phyloP scores from a whole-genome alignment of 2,329 filamentous ascomycete genomes.

The Exserohilum turcica region DNA sequence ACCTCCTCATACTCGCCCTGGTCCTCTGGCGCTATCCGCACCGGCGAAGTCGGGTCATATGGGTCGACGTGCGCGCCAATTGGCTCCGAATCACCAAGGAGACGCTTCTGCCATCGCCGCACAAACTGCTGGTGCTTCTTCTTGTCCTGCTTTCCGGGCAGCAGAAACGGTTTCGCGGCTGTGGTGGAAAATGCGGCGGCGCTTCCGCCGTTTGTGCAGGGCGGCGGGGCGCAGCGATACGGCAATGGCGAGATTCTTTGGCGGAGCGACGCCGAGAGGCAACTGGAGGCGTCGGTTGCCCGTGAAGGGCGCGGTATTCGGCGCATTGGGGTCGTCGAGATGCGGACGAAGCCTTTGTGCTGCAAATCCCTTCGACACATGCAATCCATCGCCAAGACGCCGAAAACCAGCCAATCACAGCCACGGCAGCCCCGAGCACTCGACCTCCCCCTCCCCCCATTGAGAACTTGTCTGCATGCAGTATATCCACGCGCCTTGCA shows the following conservation, averaged over 20 bases:
- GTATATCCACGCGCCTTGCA: too few species aligned
- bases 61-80: constrained; percentile 47
- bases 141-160: constrained; percentile 40
- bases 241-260: constrained; percentile 22
- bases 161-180: constrained; percentile 28
- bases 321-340: constrained; percentile 41
- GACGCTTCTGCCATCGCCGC: constrained; percentile 44
- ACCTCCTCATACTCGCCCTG: constrained; percentile 43
- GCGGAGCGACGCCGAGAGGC: constrained; percentile 20
- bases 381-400: constrained; percentile 21
- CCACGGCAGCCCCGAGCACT: constrained; percentile 18
- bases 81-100: constrained; percentile 44
- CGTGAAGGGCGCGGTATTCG: constrained; percentile 45
- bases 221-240: constrained; percentile 14
- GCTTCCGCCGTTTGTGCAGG: constrained; percentile 16
- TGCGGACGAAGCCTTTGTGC: constrained; percentile 22
- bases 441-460: too few species aligned
- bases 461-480: too few species aligned
- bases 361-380: constrained; percentile 11
- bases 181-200: constrained; percentile 42
- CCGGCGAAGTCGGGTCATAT: constrained; percentile 43
- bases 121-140: constrained; percentile 45
- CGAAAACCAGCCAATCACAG: constrained; percentile 30
- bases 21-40: constrained; percentile 44
- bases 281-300: constrained; percentile 38